Evolutionary conservation across 2,329 filamentous ascomycete genomes (phyloP), one percentile per base, ranked within the genome.

Genomic region (Alternaria ethzedia): DNA sequence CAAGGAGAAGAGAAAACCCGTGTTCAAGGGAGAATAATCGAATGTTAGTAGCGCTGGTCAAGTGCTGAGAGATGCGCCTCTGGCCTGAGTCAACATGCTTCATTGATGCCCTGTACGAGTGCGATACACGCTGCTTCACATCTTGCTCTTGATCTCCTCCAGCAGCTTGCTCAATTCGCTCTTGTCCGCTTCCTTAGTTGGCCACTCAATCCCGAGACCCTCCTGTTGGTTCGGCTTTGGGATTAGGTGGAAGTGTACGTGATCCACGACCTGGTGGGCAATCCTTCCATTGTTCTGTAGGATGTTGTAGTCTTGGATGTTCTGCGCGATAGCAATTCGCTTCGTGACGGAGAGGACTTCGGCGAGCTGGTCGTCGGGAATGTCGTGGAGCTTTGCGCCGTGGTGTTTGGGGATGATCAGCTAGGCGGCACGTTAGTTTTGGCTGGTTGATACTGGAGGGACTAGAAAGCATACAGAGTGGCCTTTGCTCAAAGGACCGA

Each of bases 221-320:
- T 98, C 92, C 36, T 85, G 76, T 73, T 90, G 84, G 75, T 93
- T 96, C 55, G 96, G 95, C 86, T 99, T 99, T 36, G 96, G 96
- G 67, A 99, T 99, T 89, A 98, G 90, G 78, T 99, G 96, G 82
- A 99, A 95, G 80, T 97, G 94, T 70, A 96, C 95, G 83, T 99
- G 96, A 71, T 93, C 91, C 66, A 99, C 95, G 68, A 91, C 85
- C 83, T 98, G 96, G 81, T 99, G 96, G 17, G 96, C 96, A 75
- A 95, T 88, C 21, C 88, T 85, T 56, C 96, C 96, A 77, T 99
- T 99, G 83, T 99, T 99, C 84, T 99, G 96, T 63, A 99, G 84
- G 52, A 99, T 87, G 78, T 99, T 99, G 86, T 93, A 99, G 80
- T 98, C 87, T 55, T 85, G 83, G 5, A 91, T 90, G 41, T 92